Conservation (phyloP, 192 early-diverging fungal species). For the Podila epigama region DNA sequence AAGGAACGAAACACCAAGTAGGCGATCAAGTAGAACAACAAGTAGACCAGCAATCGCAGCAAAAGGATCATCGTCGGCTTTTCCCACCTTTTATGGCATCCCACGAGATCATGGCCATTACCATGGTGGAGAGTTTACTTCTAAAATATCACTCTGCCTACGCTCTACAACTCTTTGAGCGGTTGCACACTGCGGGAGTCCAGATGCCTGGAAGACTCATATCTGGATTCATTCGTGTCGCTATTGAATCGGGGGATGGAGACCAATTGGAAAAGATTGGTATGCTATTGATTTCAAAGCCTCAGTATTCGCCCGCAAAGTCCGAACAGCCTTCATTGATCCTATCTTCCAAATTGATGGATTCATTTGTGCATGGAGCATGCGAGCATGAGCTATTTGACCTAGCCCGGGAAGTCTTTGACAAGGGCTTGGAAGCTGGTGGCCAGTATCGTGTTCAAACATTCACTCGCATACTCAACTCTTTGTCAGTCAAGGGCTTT, state of each 20-base stretch:
- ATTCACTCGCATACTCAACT: conserved; percentile 29
- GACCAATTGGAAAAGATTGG: conserved; percentile 25
- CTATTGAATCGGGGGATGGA: conserved; percentile 3
- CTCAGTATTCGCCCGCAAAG: neutral
- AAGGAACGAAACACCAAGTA: no score
- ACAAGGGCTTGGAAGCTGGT: conserved; percentile 18
- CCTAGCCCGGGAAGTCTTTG: conserved; percentile 31
- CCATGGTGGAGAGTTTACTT: conserved; percentile 14
- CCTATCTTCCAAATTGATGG: conserved; percentile 23
- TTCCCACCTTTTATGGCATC: neutral
- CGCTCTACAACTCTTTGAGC: conserved; percentile 18
- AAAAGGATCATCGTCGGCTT: no score
- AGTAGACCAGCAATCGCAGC: neutral
- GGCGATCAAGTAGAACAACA: no score
- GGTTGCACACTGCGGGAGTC: neutral
- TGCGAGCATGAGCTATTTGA: conserved; percentile 25
- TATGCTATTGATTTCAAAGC: conserved; percentile 12
- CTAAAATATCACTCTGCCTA: neutral
- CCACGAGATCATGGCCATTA: conserved; percentile 8
- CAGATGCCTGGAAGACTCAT: conserved; percentile 1
- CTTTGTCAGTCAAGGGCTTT: conserved; percentile 35
- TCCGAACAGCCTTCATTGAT: conserved; percentile 2
- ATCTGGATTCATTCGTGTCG: conserved; percentile 12
- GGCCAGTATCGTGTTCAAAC: conserved; percentile 15
- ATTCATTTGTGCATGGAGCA: conserved; percentile 26